Conservation (phyloP, 73 alveolate species). For the Paramecium primaurelia region DNA sequence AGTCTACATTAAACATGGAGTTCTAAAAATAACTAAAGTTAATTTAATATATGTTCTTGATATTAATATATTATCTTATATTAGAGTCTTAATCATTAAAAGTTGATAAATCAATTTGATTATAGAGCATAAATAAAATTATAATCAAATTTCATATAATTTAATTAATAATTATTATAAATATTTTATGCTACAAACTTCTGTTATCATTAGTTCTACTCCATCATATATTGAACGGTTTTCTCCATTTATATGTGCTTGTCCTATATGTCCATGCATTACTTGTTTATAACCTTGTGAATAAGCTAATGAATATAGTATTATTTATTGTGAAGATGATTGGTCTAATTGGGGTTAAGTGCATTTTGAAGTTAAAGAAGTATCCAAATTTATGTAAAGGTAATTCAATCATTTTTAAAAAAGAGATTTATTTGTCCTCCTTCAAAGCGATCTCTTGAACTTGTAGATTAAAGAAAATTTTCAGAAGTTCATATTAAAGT, state of each 20-base stretch:
- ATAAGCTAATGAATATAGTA: slow-evolving; percentile 26
- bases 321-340: slow-evolving; percentile 42
- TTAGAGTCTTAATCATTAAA: not conserved
- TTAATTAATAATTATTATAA: not conserved
- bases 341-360: slow-evolving; percentile 48
- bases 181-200: not conserved
- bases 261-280: not conserved
- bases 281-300: not conserved
- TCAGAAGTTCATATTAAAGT: slow-evolving; percentile 41
- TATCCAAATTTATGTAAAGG: slow-evolving; percentile 19
- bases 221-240: not conserved
- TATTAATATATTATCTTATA: not conserved
- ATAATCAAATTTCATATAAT: not conserved
- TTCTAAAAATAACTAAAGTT: too few species aligned
- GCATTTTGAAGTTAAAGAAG: slow-evolving; percentile 34
- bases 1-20: not conserved
- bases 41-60: not conserved
- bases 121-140: not conserved
- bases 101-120: not conserved
- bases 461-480: slow-evolving; percentile 20
- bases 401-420: not conserved
- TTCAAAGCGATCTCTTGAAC: slow-evolving; percentile 1
- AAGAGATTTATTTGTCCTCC: slow-evolving; percentile 52
- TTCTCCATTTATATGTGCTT: not conserved
- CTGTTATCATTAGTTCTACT: not conserved